phyloP scores from a whole-genome alignment of 108 stramenopile species.

The Discostella pseudostelligera region DNA sequence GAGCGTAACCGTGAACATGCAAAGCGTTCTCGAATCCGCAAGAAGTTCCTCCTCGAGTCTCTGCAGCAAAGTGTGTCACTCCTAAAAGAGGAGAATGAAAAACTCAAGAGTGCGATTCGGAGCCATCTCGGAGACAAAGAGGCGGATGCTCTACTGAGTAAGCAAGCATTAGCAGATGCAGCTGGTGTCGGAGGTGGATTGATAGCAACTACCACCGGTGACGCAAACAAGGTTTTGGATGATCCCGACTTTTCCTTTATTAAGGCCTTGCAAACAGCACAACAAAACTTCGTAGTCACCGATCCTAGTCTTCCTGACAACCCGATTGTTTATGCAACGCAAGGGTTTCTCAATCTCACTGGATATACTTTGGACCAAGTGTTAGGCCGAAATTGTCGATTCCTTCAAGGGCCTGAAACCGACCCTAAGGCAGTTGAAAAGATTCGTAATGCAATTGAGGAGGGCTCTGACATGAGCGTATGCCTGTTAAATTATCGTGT shows the following conservation, averaged over 20 bases:
- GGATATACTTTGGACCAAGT: slow-evolving; percentile 93
- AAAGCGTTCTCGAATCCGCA: slow-evolving; percentile 90
- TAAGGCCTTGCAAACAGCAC: slow-evolving; percentile 94
- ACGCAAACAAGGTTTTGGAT: slow-evolving; percentile 91
- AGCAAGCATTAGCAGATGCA: slow-evolving; percentile 45
- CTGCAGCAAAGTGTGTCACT: slow-evolving; percentile 84
- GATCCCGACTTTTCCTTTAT: slow-evolving; percentile 97
- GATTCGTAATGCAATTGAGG: slow-evolving; percentile 89
- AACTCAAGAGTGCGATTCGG: slow-evolving; percentile 69
- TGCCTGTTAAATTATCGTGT: slow-evolving; percentile 96
- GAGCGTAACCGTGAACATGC: slow-evolving; percentile 95
- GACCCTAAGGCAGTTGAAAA: slow-evolving; percentile 95
- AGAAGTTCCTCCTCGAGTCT: slow-evolving; percentile 95
- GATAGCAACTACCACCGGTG: slow-evolving; percentile 59
- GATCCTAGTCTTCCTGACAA: slow-evolving; percentile 95
- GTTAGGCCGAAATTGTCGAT: slow-evolving; percentile 94
- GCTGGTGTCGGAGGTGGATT: slow-evolving; percentile 59
- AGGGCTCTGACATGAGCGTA: slow-evolving; percentile 88
- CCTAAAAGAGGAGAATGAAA: slow-evolving; percentile 86
- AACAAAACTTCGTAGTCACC: slow-evolving; percentile 97
- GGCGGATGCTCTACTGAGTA: slow-evolving; percentile 58
- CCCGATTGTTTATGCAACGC: slow-evolving; percentile 92
- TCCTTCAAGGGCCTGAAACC: slow-evolving; percentile 93
- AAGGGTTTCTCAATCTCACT: slow-evolving; percentile 91
- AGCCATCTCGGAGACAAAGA: slow-evolving; percentile 68